These are phyloP conservation scores for Podaxis sp. DNA, from an alignment of 768 basidiomycete genomes.

Conservation along the genomic window DNA sequence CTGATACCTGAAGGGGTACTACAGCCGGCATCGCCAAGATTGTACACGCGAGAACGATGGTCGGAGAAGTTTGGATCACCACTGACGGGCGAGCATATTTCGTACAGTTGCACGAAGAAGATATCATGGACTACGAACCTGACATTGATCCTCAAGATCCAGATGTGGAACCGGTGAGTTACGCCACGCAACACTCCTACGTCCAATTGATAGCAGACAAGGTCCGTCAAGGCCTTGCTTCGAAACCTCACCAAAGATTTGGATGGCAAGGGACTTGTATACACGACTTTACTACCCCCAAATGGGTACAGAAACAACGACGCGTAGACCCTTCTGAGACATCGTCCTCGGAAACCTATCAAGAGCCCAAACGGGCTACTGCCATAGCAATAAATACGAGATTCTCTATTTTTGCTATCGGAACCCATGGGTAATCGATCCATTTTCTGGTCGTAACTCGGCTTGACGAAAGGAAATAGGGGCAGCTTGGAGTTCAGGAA, in stretches of 20 bases:
- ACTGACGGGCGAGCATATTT: constrained; percentile 83
- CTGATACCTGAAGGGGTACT: background rate
- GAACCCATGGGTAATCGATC: constrained; percentile 55
- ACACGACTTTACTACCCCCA: constrained; percentile 67
- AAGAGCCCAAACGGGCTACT: constrained; percentile 64
- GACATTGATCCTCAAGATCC: constrained; percentile 12
- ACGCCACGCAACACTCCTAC: background rate
- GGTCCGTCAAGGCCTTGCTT: constrained; percentile 10
- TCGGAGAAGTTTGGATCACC: constrained; percentile 79
- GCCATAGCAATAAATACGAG: constrained; percentile 67
- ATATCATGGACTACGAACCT: constrained; percentile 9
- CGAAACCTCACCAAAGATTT: constrained; percentile 21
- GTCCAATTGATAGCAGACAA: background rate
- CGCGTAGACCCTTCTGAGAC: constrained; percentile 45
- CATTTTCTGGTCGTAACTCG: background rate
- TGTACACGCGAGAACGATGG: constrained; percentile 49
- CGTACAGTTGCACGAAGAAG: constrained; percentile 52
- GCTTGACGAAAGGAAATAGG: constrained; percentile 28
- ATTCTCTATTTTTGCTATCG: constrained; percentile 81
- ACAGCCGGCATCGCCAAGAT: constrained; percentile 67
- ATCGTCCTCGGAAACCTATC: constrained; percentile 35
- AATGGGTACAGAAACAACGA: constrained; percentile 77
- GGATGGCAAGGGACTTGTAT: constrained; percentile 79
- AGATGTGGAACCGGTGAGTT: constrained; percentile 1
- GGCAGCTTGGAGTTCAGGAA: constrained; percentile 64